Base-by-base conservation (phyloP, 768 basidiomycete genomes). In the Asterophora parasitica region DNA sequence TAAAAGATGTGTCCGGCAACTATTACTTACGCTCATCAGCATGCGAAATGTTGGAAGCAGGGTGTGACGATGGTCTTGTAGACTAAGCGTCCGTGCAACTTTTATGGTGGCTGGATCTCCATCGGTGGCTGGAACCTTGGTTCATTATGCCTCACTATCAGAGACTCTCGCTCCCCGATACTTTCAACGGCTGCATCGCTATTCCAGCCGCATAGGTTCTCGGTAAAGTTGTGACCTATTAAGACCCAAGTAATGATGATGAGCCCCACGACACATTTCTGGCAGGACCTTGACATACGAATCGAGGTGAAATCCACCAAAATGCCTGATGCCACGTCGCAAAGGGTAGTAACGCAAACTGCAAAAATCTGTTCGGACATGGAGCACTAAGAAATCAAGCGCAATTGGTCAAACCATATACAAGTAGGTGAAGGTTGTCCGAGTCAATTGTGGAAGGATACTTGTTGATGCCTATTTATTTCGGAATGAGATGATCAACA, bases 261-360 rank as follows among this genome's bases (percentile, higher is more conserved):
- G 16, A 28, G 7, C 36, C n/a, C n/a, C 17, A 42, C 17, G 9
- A 23, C n/a, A n/a, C n/a, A n/a, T n/a, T n/a, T n/a, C n/a, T n/a
- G n/a, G n/a, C 4, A 26, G 55, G 32, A 27, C 3, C 26, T 33
- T 4, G 11, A 51, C 67, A 35, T 54, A 74, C 71, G 65, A 45
- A 68, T 55, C 1, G 72, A 71, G 1, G 55, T 52, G 47, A 70
- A 73, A 55, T 73, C 71, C 10, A 71, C 48, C 49, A 65, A 67
- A 4, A 68, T 57, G 20, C 72, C 73, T 0, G 69, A 64, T 28
- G 65, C 53, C 12, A 73, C 60, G 27, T 72, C 65, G 42, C 60
- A 59, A 45, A 69, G 72, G n/a, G 59, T 58, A 5, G 57, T 54
- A 16, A 58, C 38, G 23, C 63, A 54, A 13, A 71, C 52, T 42